Conservation (phyloP, 2,329 filamentous ascomycete genomes). For the Gaeumannomyces tritici region DNA sequence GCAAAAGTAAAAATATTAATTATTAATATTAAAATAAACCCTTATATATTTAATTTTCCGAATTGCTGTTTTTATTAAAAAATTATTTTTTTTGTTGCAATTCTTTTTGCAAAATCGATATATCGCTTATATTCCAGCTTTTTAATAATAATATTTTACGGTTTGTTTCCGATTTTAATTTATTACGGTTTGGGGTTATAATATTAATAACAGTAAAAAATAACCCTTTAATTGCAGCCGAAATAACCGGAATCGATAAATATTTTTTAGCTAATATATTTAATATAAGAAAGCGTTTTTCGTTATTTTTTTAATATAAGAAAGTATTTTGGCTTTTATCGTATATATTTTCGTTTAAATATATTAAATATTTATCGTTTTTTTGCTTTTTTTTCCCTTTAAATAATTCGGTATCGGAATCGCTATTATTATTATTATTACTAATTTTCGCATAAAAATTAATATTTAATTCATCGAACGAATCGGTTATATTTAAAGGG, state of each 20-base stretch:
- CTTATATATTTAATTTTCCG: not conserved
- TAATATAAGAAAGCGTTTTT: no score
- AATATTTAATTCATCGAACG: not conserved
- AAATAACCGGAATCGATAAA: no score
- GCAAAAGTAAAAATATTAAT: not conserved
- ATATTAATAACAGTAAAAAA: no score
- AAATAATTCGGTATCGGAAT: not conserved
- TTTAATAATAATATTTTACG: no score
- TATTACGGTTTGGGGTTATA: no score
- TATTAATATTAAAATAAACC: not conserved
- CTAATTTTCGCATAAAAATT: not conserved
- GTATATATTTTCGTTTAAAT: not conserved
- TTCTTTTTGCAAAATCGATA: no score
- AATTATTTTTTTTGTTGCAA: not conserved
- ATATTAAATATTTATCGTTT: not conserved
- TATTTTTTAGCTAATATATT: no score
- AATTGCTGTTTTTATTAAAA: not conserved
- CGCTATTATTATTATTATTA: not conserved
- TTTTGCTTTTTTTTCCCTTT: not conserved
- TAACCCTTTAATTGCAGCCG: no score
- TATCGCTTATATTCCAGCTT: no score
- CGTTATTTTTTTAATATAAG: not conserved
- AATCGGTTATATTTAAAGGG: not conserved
- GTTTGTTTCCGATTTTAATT: no score
- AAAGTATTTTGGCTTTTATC: not conserved